Percentiles rank a stretch among this genome's conserved stretches.
Evolutionary conservation across 164 flowering plant species (phyloP).

Genomic region (Pachysandra terminalis): DNA sequence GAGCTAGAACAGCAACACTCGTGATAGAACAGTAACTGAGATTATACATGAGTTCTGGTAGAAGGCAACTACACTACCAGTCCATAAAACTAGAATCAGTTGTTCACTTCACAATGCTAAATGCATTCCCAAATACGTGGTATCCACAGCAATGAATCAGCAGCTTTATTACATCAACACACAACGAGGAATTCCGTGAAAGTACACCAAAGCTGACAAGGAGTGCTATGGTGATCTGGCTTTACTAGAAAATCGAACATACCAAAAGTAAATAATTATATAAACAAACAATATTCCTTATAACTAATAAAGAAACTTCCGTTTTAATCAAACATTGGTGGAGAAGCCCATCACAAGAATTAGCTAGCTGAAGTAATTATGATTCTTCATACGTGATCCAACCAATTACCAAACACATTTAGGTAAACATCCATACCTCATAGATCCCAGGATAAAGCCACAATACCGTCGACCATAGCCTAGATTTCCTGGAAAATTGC

Average conservation of each 20-base stretch:
- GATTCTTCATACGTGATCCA: not conserved
- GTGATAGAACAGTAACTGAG: not conserved
- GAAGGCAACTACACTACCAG: not conserved
- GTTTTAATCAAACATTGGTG: not conserved
- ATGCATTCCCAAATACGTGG: not conserved
- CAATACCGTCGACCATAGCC: slow-evolving; percentile 62
- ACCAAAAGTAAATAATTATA: too few species aligned
- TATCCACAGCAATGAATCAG: not conserved
- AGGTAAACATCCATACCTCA: slow-evolving; percentile 52
- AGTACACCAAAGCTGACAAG: not conserved
- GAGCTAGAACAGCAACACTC: not conserved
- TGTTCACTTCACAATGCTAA: not conserved
- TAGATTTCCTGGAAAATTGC: slow-evolving; percentile 51
- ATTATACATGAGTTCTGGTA: not conserved
- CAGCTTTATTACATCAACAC: too few species aligned
- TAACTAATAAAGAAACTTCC: not conserved
- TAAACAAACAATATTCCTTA: not conserved
- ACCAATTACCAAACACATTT: not conserved
- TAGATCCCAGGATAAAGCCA: slow-evolving; percentile 95
- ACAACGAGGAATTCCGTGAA: not conserved
- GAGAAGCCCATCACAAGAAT: not conserved
- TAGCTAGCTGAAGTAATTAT: not conserved
- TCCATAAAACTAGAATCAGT: not conserved
- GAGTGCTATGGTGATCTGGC: too few species aligned
- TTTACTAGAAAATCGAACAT: too few species aligned